These are phyloP conservation scores for Aspergillaceae sp. DNA, from an alignment of 2,329 filamentous ascomycete species.

Conservation along the genomic window DNA sequence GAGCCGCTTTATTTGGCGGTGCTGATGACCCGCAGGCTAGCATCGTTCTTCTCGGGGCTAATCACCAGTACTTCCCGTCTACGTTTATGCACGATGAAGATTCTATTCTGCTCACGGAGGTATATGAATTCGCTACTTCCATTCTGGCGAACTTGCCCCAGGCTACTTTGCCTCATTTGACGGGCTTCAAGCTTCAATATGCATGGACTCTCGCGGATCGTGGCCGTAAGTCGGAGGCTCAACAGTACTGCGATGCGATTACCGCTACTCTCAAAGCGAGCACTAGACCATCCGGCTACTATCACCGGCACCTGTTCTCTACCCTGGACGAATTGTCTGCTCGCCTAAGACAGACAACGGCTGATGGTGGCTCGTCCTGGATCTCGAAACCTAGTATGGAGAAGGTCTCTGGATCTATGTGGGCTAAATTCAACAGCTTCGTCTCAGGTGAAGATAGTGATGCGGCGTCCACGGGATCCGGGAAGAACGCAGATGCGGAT, in stretches of 20 bases:
- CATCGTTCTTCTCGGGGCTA: slow-evolving; percentile 76
- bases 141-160: slow-evolving; percentile 53
- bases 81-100: slow-evolving; percentile 74
- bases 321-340: slow-evolving; percentile 76
- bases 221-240: slow-evolving; percentile 71
- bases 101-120: slow-evolving; percentile 84
- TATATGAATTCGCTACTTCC: slow-evolving; percentile 83
- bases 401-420: slow-evolving; percentile 84
- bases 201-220: slow-evolving; percentile 76
- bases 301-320: slow-evolving; percentile 64
- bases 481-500: slow-evolving; percentile 50
- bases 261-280: slow-evolving; percentile 65
- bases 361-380: slow-evolving; percentile 74
- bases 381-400: slow-evolving; percentile 93
- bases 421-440: slow-evolving; percentile 92
- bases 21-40: slow-evolving; percentile 69
- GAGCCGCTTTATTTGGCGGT: slow-evolving; percentile 66
- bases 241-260: slow-evolving; percentile 87
- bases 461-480: slow-evolving; percentile 48
- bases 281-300: slow-evolving; percentile 78
- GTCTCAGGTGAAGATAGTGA: slow-evolving; percentile 84
- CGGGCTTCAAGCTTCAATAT: slow-evolving; percentile 85
- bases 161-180: slow-evolving; percentile 66
- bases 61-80: slow-evolving; percentile 63
- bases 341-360: slow-evolving; percentile 75